Evolutionary conservation across 768 basidiomycete species (phyloP), one percentile per base, ranked within the genome.

Genomic region (Crepidotus variabilis): DNA sequence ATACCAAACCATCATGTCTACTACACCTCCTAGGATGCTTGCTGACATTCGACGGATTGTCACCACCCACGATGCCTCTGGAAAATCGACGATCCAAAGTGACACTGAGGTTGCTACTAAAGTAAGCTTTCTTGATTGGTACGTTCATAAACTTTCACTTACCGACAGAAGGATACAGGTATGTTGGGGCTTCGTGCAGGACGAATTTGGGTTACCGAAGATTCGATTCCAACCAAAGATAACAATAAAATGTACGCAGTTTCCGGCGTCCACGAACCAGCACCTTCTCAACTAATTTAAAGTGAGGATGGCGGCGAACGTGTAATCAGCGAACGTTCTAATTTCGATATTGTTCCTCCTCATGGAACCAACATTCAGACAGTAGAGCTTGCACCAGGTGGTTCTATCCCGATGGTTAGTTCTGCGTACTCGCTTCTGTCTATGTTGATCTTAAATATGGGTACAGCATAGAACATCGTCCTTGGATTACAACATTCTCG

Each of bases 401-500:
- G 66, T 35, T 67, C 65, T 11, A 78, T 77, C 16, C 71, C 79
- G 6, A 78, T 82, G 79, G 83, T 84, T 56, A 57, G 73, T 57
- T 28, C 5, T 43, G 3, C 5, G 39, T 11, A 24, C 48, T 34
- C 43, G 14, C 24, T 43, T 58, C 36, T 24, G 18, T 52, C 23
- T 23, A 32, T 20, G 14, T 20, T 20, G n/a, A 49, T 18, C n/a
- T 8, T 11, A 20, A 43, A 14, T n/a, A n/a, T n/a, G 23, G 32
- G 24, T 47, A 34, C 48, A 76, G 71, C 73, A 76, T 63, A 75
- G 83, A 23, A 85, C 84, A 6, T 74, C 74, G 24, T 84, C 85
- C 14, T 63, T 86, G 55, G 85, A 87, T 63, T 81, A 82, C 62
- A 85, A 87, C 59, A 79, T 85, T 22, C 70, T 85, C 11, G 70